Evolutionary conservation across 345 rosid species (phyloP), one percentile per base, ranked within the genome.

Genomic region (Toxicodendron radicans): DNA sequence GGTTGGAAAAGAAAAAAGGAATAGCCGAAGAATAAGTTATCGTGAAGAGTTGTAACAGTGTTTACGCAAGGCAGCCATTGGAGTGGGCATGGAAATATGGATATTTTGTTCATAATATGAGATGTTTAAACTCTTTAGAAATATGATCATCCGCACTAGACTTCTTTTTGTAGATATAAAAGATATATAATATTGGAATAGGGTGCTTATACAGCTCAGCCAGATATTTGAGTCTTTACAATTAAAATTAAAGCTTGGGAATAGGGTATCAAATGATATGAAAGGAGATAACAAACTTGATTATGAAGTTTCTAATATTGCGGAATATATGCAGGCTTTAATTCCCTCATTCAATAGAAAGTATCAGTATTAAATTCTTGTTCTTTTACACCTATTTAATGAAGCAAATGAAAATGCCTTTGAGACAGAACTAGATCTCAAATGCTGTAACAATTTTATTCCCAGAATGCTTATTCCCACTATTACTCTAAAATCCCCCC

Each of bases 1-100:
- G 81, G 81, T 82, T 63, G 57, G 71, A 4, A 61, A 67, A 18
- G 70, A 75, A 68, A 41, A 57, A 70, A 63, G 52, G 74, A 58
- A n/a, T 58, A 11, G 75, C 54, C 53, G 73, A 73, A 65, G 49
- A 60, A 27, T 23, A 67, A 27, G 66, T 48, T 32, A 41, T 21
- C 45, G 21, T 68, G 73, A 56, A 71, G 72, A 54, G 30, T 38
- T 61, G 73, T 58, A 49, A 60, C 20, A 69, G 74, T 56, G 57
- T 63, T 62, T 30, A 61, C 62, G 27, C 52, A 16, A 61, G 72
- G 66, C 27, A 43, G 53, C 32, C 17, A 46, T 27, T 33, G 30
- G 66, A 14, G 16, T 66, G 18, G 38, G 38, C 30, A 24, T 24
- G 66, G 43, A 48, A 63, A 24, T 60, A n/a, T 18, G 14, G 3